Percentiles rank a stretch among this genome's conserved stretches.
These are phyloP conservation scores for Neurospora intermedia DNA, from an alignment of 495 filamentous ascomycete species.

Conservation along the genomic window DNA sequence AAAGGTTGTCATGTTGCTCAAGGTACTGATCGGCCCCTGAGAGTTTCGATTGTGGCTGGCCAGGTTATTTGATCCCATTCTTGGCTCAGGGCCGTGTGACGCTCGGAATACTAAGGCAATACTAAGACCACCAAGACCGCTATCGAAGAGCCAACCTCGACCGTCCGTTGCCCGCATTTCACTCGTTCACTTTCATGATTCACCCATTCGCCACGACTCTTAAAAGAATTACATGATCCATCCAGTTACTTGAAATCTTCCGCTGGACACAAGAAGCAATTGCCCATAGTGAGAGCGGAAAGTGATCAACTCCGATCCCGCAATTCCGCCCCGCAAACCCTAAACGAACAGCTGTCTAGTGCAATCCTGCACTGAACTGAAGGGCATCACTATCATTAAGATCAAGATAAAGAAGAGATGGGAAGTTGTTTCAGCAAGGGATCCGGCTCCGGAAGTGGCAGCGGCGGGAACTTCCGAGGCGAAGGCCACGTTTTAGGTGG, in stretches of 20 bases:
- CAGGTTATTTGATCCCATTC: background rate
- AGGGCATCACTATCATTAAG: too few species aligned
- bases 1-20: background rate
- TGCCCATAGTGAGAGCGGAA: background rate
- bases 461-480: slow-evolving; percentile 26
- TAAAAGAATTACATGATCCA: background rate
- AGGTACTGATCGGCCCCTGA: background rate
- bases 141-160: background rate
- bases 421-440: slow-evolving; percentile 64
- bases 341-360: background rate
- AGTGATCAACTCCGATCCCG: background rate
- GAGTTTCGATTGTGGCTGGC: background rate
- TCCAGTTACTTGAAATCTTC: background rate
- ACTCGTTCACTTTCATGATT: background rate
- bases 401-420: slow-evolving; percentile 33
- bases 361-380: background rate
- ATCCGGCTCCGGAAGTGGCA: slow-evolving; percentile 9
- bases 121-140: background rate
- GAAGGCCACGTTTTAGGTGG: slow-evolving; percentile 49
- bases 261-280: background rate
- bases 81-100: background rate
- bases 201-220: background rate
- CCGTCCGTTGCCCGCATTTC: background rate
- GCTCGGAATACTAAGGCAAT: background rate
- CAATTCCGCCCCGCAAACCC: background rate